Evolutionary conservation across 2,329 filamentous ascomycete genomes (phyloP), one percentile per base, ranked within the genome.

Genomic region (Venturia nashicola): DNA sequence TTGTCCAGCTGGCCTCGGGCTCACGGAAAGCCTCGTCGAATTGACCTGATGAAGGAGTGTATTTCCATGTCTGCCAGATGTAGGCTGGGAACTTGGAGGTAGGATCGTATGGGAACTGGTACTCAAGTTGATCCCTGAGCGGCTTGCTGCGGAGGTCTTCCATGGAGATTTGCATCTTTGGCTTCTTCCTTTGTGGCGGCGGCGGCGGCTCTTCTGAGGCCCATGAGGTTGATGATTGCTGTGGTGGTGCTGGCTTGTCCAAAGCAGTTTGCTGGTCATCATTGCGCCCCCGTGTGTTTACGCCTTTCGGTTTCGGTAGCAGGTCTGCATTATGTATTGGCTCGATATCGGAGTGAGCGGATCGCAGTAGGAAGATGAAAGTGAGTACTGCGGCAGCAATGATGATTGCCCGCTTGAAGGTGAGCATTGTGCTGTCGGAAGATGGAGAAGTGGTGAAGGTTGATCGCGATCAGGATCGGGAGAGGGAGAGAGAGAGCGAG

Each of bases 61-160:
- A 87, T 75, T 95, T 97, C 94, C 94, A 99, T 16, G 94, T 99
- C 80, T 99, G 94, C 94, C 94, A 99, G 72, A 99, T 95, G 79
- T 96, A 97, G 64, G 91, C 92, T 3, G 94, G 94, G 75, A 97
- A 97, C 75, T 93, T 96, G 69, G 81, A 76, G 71, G 91, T 86
- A 67, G 93, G 82, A 71, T 96, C 89, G 80, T 97, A 99, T 23
- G 92, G 91, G 76, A 94, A 97, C 70, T 95, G 89, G 78, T 96
- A 97, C 62, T 87, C 87, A 65, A 99, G 84, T 77, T 94, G 83
- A 67, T 96, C 78, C 83, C 88, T 80, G 62, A 92, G 81, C 18
- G 88, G 86, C 77, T 89, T 86, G 72, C 82, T 83, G 65, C 86
- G 85, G 72, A 90, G 81, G 74, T 93, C 88, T 63, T 86, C 81